Base-by-base conservation (phyloP, 805 yeast genomes). In the Cyberlindnera samutprakarnensis region DNA sequence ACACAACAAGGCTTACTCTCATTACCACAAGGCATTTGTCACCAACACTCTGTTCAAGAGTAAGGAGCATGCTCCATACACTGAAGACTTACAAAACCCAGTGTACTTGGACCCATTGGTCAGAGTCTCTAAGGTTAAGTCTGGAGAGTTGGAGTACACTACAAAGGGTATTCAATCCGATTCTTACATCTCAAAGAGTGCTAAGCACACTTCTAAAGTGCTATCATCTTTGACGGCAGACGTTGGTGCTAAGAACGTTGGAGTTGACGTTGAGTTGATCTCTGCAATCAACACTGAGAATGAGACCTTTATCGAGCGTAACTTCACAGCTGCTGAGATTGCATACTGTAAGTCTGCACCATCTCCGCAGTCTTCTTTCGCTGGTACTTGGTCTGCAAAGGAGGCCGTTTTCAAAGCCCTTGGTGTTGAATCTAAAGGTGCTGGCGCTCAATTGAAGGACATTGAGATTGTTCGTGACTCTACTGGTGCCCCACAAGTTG, bases 311-410 rank as follows among this genome's bases (percentile, higher is more conserved):
- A 56, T 94, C 37, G 87, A 80, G 60, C 77, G 97, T 56, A 92
- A 92, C 70, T 92, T 88, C 70, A 88, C 97, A 27, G 65, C 56
- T 7, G 66, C 61, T 13, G 99, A 92, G 67, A 78, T 79, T 45
- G 66, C 64, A 22, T 92, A 92, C 69, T 87, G 96, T 59, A 46
- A 59, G 38, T 54, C 65, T 21, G 76, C 96, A 20, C 68, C 96
- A 26, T 70, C 70, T 44, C 84, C 92, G 31, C 82, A 76, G 52
- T 85, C 97, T 11, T 85, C 96, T 4, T 92, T 72, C 61, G 87
- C 98, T 18, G 99, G 99, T 29, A 82, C 94, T 27, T 92, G 99
- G 99, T 85, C 96, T 19, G 98, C 98, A 27, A 92, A 92, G 65
- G 99, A 92, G 66, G 98, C 99, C 26, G 96, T 88, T 22, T 92